phyloP scores from a whole-genome alignment of 2,329 filamentous ascomycete species.

The Camillea tinctor region DNA sequence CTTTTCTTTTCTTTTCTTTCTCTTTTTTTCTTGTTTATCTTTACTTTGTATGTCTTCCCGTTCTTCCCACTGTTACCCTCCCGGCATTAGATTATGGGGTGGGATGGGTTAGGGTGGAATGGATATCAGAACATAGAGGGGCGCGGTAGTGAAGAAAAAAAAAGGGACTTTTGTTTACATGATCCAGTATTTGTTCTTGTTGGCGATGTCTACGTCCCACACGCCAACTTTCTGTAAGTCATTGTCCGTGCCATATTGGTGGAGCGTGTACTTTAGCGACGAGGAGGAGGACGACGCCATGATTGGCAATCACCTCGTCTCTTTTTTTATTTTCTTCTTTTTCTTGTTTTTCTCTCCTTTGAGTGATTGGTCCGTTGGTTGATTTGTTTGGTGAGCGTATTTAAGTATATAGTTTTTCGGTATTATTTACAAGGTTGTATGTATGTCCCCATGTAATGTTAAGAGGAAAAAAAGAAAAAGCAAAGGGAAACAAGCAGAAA shows the following conservation, averaged over 20 bases:
- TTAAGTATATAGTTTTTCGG: too few relatives aligned
- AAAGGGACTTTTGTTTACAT: conserved; percentile 22
- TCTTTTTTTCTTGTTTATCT: not conserved
- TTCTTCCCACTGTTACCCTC: not conserved
- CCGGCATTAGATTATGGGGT: not conserved
- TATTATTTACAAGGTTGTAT: not conserved
- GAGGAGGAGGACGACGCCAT: too few relatives aligned
- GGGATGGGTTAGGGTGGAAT: not conserved
- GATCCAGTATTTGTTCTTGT: conserved; percentile 30
- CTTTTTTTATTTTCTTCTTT: too few relatives aligned
- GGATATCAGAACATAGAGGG: not conserved
- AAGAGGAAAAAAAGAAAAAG: too few relatives aligned
- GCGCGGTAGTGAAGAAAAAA: not conserved
- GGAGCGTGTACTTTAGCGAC: conserved; percentile 27
- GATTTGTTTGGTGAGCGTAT: not conserved
- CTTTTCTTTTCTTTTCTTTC: not conserved
- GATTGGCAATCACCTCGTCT: not conserved
- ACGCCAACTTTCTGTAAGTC: conserved; percentile 46
- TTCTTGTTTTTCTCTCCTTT: not conserved
- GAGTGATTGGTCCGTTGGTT: not conserved
- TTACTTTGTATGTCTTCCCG: not conserved
- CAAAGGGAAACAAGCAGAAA: too few relatives aligned
- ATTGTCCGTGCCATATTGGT: conserved; percentile 32
- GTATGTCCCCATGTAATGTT: too few relatives aligned
- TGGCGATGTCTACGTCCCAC: conserved; percentile 36